Base-by-base conservation (phyloP, 345 rosid genomes). In the Moringa oleifera region DNA sequence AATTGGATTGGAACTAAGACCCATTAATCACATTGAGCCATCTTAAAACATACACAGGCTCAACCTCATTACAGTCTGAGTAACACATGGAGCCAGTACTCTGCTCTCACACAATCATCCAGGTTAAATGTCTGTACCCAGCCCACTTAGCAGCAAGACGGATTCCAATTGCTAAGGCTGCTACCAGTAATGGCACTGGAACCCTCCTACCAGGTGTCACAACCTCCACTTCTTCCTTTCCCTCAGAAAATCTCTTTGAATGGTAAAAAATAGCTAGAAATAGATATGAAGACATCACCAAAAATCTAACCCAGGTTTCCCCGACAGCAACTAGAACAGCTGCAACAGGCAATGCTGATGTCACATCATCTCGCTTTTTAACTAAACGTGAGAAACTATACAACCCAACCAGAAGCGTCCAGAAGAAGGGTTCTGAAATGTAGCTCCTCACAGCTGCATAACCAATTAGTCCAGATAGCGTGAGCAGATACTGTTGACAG, bases 141-240 rank as follows among this genome's bases (percentile, higher is more conserved):
- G 85, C 98, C 96, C 94, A 85, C 72, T 84, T 85, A 37, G 96
- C 94, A 68, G 94, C 87, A 46, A 83, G 68, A n/a, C 82, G 82
- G 59, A 93, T 77, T 1, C 96, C 98, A 51, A 93, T 86, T 28
- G 97, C 91, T 50, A 93, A 71, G 4, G 91, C 97, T 13, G 83
- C 91, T 18, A 71, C 76, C 45, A 86, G 60, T 77, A 93, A 72
- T 17, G 97, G 98, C 57, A 81, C 25, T 5, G 87, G 91, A 36
- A 85, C 71, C 58, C 68, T 72, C 63, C 68, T 80, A 28, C 64
- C 64, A 2, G 56, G 23, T 9, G 64, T 56, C 23, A 57, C 65
- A 51, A 45, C 80, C 68, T 81, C 82, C 8, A 23, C 73, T 63
- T 76, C 86, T 67, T 73, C 80, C 67, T 76, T 77, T 18, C 68